Evolutionary conservation across 371 early-diverging fungal genomes (phyloP).

Genomic region (Actinomortierella wolfii): DNA sequence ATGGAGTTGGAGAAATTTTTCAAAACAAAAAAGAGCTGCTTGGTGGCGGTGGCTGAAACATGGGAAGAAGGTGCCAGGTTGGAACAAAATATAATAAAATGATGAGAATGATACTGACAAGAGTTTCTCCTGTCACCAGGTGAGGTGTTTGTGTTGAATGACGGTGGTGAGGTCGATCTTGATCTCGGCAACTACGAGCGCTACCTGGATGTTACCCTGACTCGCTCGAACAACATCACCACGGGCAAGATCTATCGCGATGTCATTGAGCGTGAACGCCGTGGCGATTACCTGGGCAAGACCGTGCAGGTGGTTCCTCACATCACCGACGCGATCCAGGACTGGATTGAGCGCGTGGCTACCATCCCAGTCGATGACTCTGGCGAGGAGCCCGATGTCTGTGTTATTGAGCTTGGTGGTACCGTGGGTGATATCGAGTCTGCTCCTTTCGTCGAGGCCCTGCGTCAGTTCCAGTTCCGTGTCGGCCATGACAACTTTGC

Average conservation of each 20-base stretch:
- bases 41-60: slow-evolving; percentile 5
- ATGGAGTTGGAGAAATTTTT: slow-evolving; percentile 2
- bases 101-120: too few species aligned
- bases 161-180: slow-evolving; percentile 99
- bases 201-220: slow-evolving; percentile 92
- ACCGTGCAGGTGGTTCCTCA: slow-evolving; percentile 99
- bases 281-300: slow-evolving; percentile 98
- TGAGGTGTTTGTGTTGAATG: slow-evolving; percentile 99
- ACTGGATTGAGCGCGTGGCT: slow-evolving; percentile 95
- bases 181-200: slow-evolving; percentile 99
- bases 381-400: slow-evolving; percentile 93
- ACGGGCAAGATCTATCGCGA: slow-evolving; percentile 98
- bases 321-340: slow-evolving; percentile 96
- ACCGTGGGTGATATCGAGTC: slow-evolving; percentile 99
- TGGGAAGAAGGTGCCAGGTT: background rate
- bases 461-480: slow-evolving; percentile 98
- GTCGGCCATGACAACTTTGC: slow-evolving; percentile 98
- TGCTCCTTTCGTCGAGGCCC: slow-evolving; percentile 98
- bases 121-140: too few species aligned
- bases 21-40: slow-evolving; percentile 9
- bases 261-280: slow-evolving; percentile 94
- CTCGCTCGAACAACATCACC: slow-evolving; percentile 97
- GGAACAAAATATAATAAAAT: background rate
- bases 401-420: slow-evolving; percentile 99
- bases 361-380: slow-evolving; percentile 83